phyloP scores from a whole-genome alignment of 345 rosid species.

The Erucastrum elatum region DNA sequence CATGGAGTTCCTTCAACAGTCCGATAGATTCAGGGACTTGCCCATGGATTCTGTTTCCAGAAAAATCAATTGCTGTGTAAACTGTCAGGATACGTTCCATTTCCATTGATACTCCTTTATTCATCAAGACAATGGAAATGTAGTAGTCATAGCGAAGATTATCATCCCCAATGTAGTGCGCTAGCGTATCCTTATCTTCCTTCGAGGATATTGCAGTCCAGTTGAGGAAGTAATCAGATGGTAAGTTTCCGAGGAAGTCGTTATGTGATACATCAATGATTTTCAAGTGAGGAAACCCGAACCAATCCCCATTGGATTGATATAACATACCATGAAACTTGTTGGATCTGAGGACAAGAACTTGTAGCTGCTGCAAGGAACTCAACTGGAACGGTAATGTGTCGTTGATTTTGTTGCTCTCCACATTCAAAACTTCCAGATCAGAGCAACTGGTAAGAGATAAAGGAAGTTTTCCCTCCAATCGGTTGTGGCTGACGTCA shows the following conservation, averaged over 20 bases:
- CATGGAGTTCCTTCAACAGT: too few species aligned
- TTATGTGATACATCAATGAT: not conserved
- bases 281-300: not conserved
- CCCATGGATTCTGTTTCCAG: not conserved
- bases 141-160: too few species aligned
- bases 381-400: not conserved
- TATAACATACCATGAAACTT: not conserved
- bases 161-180: constrained; percentile 4
- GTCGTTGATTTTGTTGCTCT: not conserved
- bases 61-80: constrained; percentile 2
- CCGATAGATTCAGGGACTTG: not conserved
- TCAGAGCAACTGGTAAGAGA: not conserved
- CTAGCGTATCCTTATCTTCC: not conserved
- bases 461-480: not conserved
- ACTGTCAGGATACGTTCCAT: not conserved
- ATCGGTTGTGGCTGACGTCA: not conserved
- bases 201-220: not conserved
- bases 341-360: constrained; percentile 6
- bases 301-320: not conserved
- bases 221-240: not conserved
- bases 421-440: not conserved
- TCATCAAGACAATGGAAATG: not conserved
- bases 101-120: not conserved
- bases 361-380: not conserved
- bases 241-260: not conserved